Base-by-base conservation (phyloP, 768 basidiomycete species). In the Ephemerocybe angulata region DNA sequence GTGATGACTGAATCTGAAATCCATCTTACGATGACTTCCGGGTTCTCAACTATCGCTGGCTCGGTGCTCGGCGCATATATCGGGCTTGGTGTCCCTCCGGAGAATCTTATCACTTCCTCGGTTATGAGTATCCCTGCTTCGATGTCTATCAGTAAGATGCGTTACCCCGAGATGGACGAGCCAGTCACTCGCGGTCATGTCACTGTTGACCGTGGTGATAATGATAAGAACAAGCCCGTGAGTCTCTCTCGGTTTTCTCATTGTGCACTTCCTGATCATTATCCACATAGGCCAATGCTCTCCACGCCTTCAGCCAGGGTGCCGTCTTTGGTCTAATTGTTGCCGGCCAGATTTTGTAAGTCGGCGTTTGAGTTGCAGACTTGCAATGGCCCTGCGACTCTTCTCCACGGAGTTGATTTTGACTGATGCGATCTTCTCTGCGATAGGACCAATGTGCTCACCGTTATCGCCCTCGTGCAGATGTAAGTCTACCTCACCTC, bases 91-190 rank as follows among this genome's bases (percentile, higher is more conserved):
- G 88, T 92, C 29, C 89, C 89, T 8, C 68, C 89, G 4, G 80
- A 87, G 67, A 93, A 89, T 64, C 76, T 93, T 22, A 76, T 93
- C 62, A 94, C 93, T 2, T 87, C 93, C 4, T 92, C 90, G 7
- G 87, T 95, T 56, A 96, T 96, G 93, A 89, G 87, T 67, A 96
- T 97, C 57, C 94, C 94, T 19, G 94, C 93, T 0, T 93, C 92
- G 13, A 94, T 96, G 66, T 82, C 93, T 2, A 93, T 96, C 63
- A 88, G 86, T 66, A 96, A 96, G 72, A 76, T 95, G 62, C 89
- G 93, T 41, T 60, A 86, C 30, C 93, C 93, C 0, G 93, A 96
- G 72, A 67, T 77, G 25, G 93, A 93, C 19, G 89, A 89, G 60
- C 93, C 93, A 27, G 81, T 93, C 41, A 94, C 93, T 27, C 87